These are phyloP conservation scores for Bifiguratus adelaidae DNA, from an alignment of 192 early-diverging fungal genomes.

Conservation along the genomic window DNA sequence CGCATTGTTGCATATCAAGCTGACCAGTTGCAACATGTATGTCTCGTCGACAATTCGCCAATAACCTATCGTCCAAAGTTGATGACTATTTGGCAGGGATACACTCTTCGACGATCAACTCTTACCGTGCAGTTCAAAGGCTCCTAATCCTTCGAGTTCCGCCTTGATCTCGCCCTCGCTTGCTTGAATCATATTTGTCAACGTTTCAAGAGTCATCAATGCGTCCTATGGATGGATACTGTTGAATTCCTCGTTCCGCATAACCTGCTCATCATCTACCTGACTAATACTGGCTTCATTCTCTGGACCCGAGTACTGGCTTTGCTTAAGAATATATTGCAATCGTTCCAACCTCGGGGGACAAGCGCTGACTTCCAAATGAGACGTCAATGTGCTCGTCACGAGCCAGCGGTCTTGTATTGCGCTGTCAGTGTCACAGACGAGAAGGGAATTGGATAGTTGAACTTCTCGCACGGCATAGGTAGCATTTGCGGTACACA, in stretches of 20 bases:
- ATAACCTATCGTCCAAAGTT: too few relatives aligned
- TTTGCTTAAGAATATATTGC: slow-evolving; percentile 13
- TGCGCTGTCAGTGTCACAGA: not conserved
- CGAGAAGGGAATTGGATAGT: slow-evolving; percentile 19
- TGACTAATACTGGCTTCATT: slow-evolving; percentile 14
- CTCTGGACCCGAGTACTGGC: slow-evolving; percentile 26
- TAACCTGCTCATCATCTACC: too few relatives aligned
- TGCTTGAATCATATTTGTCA: slow-evolving; percentile 33
- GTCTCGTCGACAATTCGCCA: too few relatives aligned
- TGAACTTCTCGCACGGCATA: slow-evolving; percentile 17
- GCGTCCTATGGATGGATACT: too few relatives aligned
- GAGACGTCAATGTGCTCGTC: slow-evolving; percentile 22
- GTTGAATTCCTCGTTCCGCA: too few relatives aligned
- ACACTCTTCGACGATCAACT: too few relatives aligned
- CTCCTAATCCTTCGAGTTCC: too few relatives aligned
- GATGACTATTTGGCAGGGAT: too few relatives aligned
- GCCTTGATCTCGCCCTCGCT: too few relatives aligned
- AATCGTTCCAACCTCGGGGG: slow-evolving; percentile 28
- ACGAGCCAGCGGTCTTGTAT: slow-evolving; percentile 8
- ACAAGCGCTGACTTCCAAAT: slow-evolving; percentile 28
- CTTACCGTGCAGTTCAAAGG: too few relatives aligned
- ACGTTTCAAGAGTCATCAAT: slow-evolving; percentile 11
- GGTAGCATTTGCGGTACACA: slow-evolving; percentile 13
- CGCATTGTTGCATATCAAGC: too few relatives aligned
- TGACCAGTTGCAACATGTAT: too few relatives aligned